phyloP scores from a whole-genome alignment of 805 yeast genomes.

The Yamadazyma sp. region DNA sequence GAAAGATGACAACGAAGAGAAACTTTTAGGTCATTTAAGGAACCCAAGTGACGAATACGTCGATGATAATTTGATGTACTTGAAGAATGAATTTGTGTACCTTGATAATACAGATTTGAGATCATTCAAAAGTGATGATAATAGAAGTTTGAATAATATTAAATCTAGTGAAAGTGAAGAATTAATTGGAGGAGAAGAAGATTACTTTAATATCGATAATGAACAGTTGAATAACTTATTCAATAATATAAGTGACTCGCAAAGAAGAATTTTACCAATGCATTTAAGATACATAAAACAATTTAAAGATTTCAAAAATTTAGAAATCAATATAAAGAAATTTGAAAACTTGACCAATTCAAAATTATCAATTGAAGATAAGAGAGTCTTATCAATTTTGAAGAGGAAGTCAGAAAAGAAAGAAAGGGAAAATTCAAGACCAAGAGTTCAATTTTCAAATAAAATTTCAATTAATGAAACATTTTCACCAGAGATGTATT shows the following conservation, averaged over 20 bases:
- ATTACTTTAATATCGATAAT: slow-evolving; percentile 18
- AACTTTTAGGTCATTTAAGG: slow-evolving; percentile 5
- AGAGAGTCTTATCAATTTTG: slow-evolving; percentile 13
- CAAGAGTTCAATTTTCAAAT: slow-evolving; percentile 43
- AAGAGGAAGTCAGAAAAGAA: slow-evolving; percentile 5
- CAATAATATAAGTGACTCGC: slow-evolving; percentile 19
- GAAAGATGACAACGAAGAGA: slow-evolving; percentile 20
- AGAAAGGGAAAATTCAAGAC: neutral
- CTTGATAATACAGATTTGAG: slow-evolving; percentile 11
- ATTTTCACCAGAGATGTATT: slow-evolving; percentile 48
- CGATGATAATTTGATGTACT: slow-evolving; percentile 29
- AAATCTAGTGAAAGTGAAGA: slow-evolving; percentile 4
- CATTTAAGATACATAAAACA: slow-evolving; percentile 35
- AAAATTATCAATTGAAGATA: slow-evolving; percentile 1
- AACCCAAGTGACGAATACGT: slow-evolving; percentile 24
- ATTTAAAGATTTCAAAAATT: slow-evolving; percentile 28
- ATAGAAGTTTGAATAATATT: slow-evolving; percentile 2
- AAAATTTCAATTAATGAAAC: slow-evolving; percentile 51
- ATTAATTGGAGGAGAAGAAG: slow-evolving; percentile 13
- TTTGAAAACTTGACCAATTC: slow-evolving; percentile 25
- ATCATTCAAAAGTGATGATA: slow-evolving; percentile 10
- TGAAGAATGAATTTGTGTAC: slow-evolving; percentile 27
- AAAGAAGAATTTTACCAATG: slow-evolving; percentile 26
- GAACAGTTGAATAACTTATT: slow-evolving; percentile 26
- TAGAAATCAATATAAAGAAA: slow-evolving; percentile 28